These are phyloP conservation scores for Alternaria ventricosa DNA, from an alignment of 2,329 filamentous ascomycete species.

Conservation along the genomic window DNA sequence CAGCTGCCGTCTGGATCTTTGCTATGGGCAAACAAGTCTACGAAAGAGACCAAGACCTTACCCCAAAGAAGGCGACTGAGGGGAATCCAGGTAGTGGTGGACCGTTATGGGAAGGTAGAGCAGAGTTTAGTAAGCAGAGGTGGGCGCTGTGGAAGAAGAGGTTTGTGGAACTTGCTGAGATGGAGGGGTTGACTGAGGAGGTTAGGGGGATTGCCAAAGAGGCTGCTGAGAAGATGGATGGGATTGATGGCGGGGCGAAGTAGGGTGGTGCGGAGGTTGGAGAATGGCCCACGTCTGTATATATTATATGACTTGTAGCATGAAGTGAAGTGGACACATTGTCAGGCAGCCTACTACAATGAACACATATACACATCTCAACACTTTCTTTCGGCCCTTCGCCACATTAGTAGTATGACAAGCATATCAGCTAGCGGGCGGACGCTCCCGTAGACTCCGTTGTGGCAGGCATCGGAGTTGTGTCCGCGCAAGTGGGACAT, in stretches of 20 bases:
- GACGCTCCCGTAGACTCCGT: neutral
- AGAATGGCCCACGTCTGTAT: neutral
- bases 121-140: constrained; percentile 1
- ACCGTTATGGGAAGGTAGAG: neutral
- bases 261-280: neutral
- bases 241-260: neutral
- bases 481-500: neutral
- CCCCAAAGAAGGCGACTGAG: neutral
- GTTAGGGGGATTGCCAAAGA: neutral
- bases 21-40: neutral
- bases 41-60: constrained; percentile 1
- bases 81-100: neutral
- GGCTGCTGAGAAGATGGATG: neutral
- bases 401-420: neutral
- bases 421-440: neutral
- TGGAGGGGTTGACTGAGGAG: neutral
- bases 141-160: constrained; percentile 4
- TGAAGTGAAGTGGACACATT: neutral
- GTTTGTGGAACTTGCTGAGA: neutral
- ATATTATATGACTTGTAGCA: neutral
- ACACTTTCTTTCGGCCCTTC: neutral
- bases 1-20: constrained; percentile 1
- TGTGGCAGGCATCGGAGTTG: neutral
- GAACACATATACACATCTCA: neutral
- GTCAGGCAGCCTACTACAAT: neutral